These are phyloP conservation scores for Penicillium sp. DNA, from an alignment of 2,329 filamentous ascomycete genomes.

Conservation along the genomic window DNA sequence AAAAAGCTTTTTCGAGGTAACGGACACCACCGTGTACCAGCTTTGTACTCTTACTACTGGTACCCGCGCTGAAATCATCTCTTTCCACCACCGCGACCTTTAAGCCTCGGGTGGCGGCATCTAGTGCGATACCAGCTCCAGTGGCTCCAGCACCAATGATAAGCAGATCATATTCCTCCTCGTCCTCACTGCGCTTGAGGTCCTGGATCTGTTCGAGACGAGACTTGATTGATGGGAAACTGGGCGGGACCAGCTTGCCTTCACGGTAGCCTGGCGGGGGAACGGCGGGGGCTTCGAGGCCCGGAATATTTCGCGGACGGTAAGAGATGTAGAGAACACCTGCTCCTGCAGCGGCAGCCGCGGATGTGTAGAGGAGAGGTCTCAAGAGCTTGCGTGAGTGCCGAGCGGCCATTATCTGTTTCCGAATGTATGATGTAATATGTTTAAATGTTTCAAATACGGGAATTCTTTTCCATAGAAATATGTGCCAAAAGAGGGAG, in stretches of 20 bases:
- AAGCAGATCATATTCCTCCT: slow-evolving; percentile 69
- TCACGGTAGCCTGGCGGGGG: slow-evolving; percentile 62
- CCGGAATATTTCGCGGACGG: slow-evolving; percentile 63
- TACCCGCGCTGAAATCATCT: slow-evolving; percentile 78
- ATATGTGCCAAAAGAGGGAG: not conserved
- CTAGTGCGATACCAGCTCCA: slow-evolving; percentile 74
- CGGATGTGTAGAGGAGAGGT: slow-evolving; percentile 59
- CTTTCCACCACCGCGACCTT: slow-evolving; percentile 78
- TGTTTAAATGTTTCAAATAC: not conserved
- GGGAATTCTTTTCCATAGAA: not conserved
- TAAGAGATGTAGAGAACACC: slow-evolving; percentile 61
- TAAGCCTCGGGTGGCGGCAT: slow-evolving; percentile 74
- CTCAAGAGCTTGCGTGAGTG: slow-evolving; percentile 52
- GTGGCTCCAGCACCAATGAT: slow-evolving; percentile 79
- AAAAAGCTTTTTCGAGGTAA: slow-evolving; percentile 82
- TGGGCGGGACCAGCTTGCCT: slow-evolving; percentile 55
- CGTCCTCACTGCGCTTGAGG: slow-evolving; percentile 44
- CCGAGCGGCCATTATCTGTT: slow-evolving; percentile 39
- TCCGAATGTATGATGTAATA: not conserved
- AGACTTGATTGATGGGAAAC: slow-evolving; percentile 52
- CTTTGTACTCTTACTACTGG: slow-evolving; percentile 84
- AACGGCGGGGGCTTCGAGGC: slow-evolving; percentile 59
- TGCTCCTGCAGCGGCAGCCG: slow-evolving; percentile 53
- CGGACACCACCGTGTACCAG: slow-evolving; percentile 81
- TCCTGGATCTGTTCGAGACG: slow-evolving; percentile 53